phyloP scores from a whole-genome alignment of 164 flowering plant genomes.

The grape (Vitis vinifera) region ASM3070453v1 NC_081805.1:19862501-19863000 shows the following conservation, averaged over 20 bases:
- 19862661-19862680: too few relatives aligned
- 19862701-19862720: too few relatives aligned
- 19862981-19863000: slow-evolving; percentile 12
- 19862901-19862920: slow-evolving; percentile 4
- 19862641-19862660: too few relatives aligned
- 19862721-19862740: too few relatives aligned
- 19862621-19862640: too few relatives aligned
- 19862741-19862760: too few relatives aligned
- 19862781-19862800: too few relatives aligned
- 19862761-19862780: too few relatives aligned
- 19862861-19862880: background rate
- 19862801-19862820: too few relatives aligned
- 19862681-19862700: too few relatives aligned
- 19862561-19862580: background rate
- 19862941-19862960: slow-evolving; percentile 20
- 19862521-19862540: background rate
- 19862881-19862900: slow-evolving; percentile 5
- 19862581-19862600: background rate
- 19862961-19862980: slow-evolving; percentile 27
- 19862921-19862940: slow-evolving; percentile 6
- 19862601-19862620: background rate
- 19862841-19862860: too few relatives aligned
- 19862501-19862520: background rate
- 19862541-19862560: slow-evolving; percentile 1
- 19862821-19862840: too few relatives aligned